Percentiles rank a stretch among this genome's conserved stretches.
phyloP scores from a whole-genome alignment of 2,329 filamentous ascomycete genomes.

The Aspergillus sp. region DNA sequence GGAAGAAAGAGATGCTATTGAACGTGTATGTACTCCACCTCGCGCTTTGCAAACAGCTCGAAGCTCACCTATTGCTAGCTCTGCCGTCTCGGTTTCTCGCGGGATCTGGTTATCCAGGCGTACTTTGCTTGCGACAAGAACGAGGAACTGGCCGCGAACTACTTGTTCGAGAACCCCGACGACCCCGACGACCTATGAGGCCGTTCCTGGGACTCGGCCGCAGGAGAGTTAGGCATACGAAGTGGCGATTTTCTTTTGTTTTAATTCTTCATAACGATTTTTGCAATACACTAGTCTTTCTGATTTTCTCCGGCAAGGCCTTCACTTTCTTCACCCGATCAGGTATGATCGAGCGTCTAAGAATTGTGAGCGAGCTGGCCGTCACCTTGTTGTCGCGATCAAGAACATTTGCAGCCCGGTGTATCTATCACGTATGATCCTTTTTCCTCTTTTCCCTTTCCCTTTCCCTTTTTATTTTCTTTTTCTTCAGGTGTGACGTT shows the following conservation, averaged over 20 bases:
- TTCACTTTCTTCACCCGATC: not conserved
- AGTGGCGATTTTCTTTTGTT: slow-evolving; percentile 9
- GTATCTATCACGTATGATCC: slow-evolving; percentile 14
- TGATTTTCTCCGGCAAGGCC: not conserved
- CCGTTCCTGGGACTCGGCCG: not conserved
- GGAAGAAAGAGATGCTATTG: slow-evolving; percentile 95
- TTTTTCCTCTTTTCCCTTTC: slow-evolving; percentile 7
- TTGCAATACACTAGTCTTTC: slow-evolving; percentile 12
- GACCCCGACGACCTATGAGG: slow-evolving; percentile 58
- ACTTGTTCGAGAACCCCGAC: slow-evolving; percentile 94
- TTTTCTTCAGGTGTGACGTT: slow-evolving; percentile 20
- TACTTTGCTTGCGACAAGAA: slow-evolving; percentile 99
- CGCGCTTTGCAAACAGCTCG: not conserved
- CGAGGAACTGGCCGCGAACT: slow-evolving; percentile 96
- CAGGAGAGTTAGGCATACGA: not conserved
- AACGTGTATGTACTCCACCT: slow-evolving; percentile 65
- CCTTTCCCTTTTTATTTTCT: not conserved
- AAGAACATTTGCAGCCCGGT: slow-evolving; percentile 11
- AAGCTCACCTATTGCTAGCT: slow-evolving; percentile 55
- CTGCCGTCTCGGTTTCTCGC: slow-evolving; percentile 87
- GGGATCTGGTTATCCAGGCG: slow-evolving; percentile 91
- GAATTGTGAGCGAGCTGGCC: not conserved
- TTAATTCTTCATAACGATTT: slow-evolving; percentile 18
- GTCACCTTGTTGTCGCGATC: not conserved
- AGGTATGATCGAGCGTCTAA: not conserved